phyloP scores from a whole-genome alignment of 305 asterid genomes.

The Fraxinus greggii region DNA sequence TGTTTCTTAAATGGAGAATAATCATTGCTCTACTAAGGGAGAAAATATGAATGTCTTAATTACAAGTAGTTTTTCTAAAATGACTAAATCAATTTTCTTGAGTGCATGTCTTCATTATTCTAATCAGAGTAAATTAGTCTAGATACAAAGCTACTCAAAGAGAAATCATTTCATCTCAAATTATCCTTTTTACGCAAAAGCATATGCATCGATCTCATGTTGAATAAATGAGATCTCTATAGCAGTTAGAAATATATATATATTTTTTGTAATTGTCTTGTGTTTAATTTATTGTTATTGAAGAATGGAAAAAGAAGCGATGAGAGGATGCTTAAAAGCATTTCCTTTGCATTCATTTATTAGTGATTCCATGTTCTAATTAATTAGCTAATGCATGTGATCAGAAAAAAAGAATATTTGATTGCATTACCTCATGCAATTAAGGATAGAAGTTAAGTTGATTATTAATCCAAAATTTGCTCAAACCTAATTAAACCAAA shows the following conservation, averaged over 20 bases:
- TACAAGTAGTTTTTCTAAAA: too few relatives aligned
- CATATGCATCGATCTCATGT: too few relatives aligned
- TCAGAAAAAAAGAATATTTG: background rate
- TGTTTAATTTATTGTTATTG: background rate
- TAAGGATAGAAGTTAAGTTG: too few relatives aligned
- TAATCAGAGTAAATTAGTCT: background rate
- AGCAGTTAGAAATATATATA: background rate
- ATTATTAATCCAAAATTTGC: too few relatives aligned
- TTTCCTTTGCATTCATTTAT: background rate
- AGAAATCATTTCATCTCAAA: background rate
- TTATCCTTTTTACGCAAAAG: background rate
- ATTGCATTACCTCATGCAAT: background rate
- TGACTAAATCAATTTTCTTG: background rate
- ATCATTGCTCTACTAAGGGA: background rate
- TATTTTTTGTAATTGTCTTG: background rate
- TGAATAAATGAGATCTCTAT: background rate
- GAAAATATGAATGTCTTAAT: background rate
- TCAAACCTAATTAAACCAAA: too few relatives aligned
- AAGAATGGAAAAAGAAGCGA: background rate
- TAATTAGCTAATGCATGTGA: too few relatives aligned
- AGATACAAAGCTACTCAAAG: background rate
- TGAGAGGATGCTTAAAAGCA: background rate
- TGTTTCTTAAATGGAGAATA: background rate
- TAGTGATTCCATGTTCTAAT: background rate
- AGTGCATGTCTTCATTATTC: background rate